Evolutionary conservation across 257 asterid species (phyloP), one percentile per base, ranked within the genome.

Genomic region (Solanum raphanifolium): DNA sequence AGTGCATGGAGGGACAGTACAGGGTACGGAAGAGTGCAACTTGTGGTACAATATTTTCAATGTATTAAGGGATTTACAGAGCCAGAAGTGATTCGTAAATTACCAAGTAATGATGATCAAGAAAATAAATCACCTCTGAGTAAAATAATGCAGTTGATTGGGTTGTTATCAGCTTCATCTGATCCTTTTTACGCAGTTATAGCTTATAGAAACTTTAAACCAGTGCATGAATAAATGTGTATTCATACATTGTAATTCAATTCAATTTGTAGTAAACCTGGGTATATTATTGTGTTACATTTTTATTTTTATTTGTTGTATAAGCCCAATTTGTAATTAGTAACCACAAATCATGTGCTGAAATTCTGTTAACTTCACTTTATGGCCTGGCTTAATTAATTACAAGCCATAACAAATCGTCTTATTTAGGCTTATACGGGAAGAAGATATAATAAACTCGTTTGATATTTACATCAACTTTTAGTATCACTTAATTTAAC

Each of bases 111-210:
- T 18, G 83, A n/a, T 23, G 84, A 21, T 38, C 34, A 83, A 4
- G 88, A 84, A 76, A 90, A 88, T 52, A 73, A 86, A 25, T 90
- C 94, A 20, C 87, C 91, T 32, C 79, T 91, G n/a, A 78, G 89
- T 36, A 90, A 86, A 91, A 86, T 95, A 27, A 89, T 55, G 82
- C 89, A 90, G 75, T 39, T 94, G 83, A 86, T 91, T 13, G 97
- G 95, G 7, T 69, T 91, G 52, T 39, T 92, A 15, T 87, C 93
- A 13, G 90, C 91, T 46, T 92, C 95, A 32, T 55, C 73, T 23
- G 98, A 96, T 93, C 98, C 98, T 21, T 95, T 96, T 87, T 94
- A 96, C 86, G 98, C 98, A 10, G 92, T 96, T 18, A 9, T 95
- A 32, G 98, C 98, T 88, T 90, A 92, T 89, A 95, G 92, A 89